These are phyloP conservation scores for Shiraia bambusicola DNA, from an alignment of 2,329 filamentous ascomycete species.

Conservation along the genomic window DNA sequence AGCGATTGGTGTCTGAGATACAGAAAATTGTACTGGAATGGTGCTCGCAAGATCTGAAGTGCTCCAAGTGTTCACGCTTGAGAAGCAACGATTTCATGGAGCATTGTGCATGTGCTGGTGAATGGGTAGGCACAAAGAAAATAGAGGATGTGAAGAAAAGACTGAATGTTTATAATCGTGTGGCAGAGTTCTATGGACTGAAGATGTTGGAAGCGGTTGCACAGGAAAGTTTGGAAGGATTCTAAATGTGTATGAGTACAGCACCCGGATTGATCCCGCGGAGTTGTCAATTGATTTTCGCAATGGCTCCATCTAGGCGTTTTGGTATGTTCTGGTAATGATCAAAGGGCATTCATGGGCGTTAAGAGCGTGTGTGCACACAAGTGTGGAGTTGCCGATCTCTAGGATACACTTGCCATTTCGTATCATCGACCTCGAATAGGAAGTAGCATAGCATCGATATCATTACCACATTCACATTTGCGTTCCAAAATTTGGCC, in stretches of 20 bases:
- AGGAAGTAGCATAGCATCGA: neutral
- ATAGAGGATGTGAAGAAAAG: conserved; percentile 64
- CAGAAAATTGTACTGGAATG: conserved; percentile 76
- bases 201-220: conserved; percentile 79
- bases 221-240: conserved; percentile 58
- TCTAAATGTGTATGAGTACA: conserved; percentile 24
- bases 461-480: neutral
- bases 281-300: neutral
- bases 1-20: conserved; percentile 74
- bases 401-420: conserved; percentile 2
- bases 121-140: conserved; percentile 74
- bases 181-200: conserved; percentile 77
- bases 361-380: conserved; percentile 2
- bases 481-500: neutral
- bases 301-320: conserved; percentile 4
- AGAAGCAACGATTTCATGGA: conserved; percentile 93
- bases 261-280: conserved; percentile 1
- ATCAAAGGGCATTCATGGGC: conserved; percentile 1
- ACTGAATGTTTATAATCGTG: conserved; percentile 70
- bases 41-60: conserved; percentile 88
- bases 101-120: conserved; percentile 89
- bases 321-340: neutral
- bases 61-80: conserved; percentile 66
- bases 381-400: neutral
- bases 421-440: neutral